Evolutionary conservation across 1,284 basidiomycete species (phyloP), one percentile per base, ranked within the genome.

Genomic region (Ceratobasidium theobromae): DNA sequence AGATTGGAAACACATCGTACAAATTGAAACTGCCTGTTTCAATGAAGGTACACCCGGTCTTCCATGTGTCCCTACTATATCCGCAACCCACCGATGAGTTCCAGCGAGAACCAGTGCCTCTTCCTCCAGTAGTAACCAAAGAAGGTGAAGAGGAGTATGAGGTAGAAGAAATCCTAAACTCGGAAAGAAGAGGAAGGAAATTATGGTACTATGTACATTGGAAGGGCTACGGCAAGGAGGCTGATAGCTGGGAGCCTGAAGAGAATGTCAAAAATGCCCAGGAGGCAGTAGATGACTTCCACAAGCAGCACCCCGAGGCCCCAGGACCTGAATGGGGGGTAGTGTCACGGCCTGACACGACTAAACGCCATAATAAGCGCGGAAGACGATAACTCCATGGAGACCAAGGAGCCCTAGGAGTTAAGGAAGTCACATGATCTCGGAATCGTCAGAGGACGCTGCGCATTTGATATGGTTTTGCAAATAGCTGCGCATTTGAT

Each of bases 81-180:
- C 40, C 4, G 21, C 4, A n/a, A 4, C 28, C 18, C 12, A 4
- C 16, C 2, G 14, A 57, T 43, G 23, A 12, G 2, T 57, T 30
- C 23, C 6, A n/a, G 23, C 16, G 27, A n/a, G 25, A 45, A 32
- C 54, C 41, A 2, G n/a, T n/a, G n/a, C n/a, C n/a, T n/a, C n/a
- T n/a, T n/a, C 16, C 21, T 2, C 54, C 21, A 2, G 67, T 12
- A 28, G n/a, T n/a, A n/a, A n/a, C 70, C 14, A 41, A 66, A 5
- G 67, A 65, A 8, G 48, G 70, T 32, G 33, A 32, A 16, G 70
- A 57, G 12, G 40, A 45, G 30, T 57, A 71, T 18, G 57, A 70
- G 40, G 70, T 73, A 2, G 65, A 71, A 30, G 14, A 27, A 2
- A 69, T 74, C n/a, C 41, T 73, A 0, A 67, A 30, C 25, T 45